Evolutionary conservation across 352 stramenopile species (phyloP).

Genomic region (Globisporangium spinosum): DNA sequence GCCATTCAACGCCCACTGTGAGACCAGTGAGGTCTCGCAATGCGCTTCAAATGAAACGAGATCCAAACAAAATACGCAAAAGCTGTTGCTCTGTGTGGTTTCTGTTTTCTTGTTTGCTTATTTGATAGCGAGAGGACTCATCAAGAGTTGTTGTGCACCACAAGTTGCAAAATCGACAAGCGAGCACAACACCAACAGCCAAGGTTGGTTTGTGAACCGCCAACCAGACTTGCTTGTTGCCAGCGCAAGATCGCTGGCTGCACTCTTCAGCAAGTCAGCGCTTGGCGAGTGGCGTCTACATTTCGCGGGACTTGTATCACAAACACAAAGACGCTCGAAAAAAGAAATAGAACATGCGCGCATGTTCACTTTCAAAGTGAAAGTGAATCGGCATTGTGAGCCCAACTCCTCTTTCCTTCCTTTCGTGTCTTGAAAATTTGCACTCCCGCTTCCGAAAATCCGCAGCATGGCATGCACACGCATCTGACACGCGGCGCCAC

Average conservation of each 20-base stretch:
- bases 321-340: not conserved
- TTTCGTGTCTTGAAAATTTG: not conserved
- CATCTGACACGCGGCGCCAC: constrained; percentile 6
- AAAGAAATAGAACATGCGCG: not conserved
- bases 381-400: not conserved
- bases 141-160: no score
- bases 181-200: no score
- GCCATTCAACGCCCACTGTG: not conserved
- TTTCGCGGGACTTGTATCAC: not conserved
- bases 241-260: not conserved
- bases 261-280: not conserved
- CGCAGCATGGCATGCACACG: not conserved
- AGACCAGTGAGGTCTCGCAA: not conserved
- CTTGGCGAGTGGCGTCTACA: not conserved
- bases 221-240: not conserved
- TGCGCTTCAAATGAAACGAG: not conserved
- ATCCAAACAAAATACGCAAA: not conserved
- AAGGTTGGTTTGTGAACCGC: no score
- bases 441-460: not conserved
- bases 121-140: no score
- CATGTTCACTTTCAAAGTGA: not conserved
- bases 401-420: not conserved
- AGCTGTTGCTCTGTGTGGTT: not conserved
- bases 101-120: not conserved
- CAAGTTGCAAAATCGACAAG: no score